Evolutionary conservation across 306 rosid species (phyloP), one percentile per base, ranked within the genome.

Genomic region (Vicia faba): DNA sequence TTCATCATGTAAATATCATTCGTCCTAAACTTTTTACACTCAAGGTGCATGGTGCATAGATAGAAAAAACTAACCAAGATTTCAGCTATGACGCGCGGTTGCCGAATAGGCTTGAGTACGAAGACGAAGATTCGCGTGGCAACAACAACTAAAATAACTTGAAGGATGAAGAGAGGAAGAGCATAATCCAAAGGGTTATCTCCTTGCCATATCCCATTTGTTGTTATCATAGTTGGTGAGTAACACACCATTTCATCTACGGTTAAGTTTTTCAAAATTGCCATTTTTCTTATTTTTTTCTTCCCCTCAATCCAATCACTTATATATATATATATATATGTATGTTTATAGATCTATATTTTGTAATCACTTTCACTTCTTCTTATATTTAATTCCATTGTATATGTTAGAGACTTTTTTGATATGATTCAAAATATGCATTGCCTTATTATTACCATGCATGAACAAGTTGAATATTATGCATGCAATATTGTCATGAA

Each of bases 81-180:
- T 84, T 92, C 98, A 9, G 98, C 77, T 67, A 92, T 83, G 8
- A 92, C 98, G 8, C 98, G 96, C 50, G 98, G 96, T 70, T 89
- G 96, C 40, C 89, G 96, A 61, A 92, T 64, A 70, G 98, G 98
- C 70, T 75, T 87, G 82, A 92, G 86, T 72, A 92, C 4, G 80
- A 79, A 69, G 65, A 86, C 88, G 16, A 87, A 79, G 4, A 74
- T 0, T 48, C 87, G 89, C 28, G 96, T 89, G 74, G 73, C 50
- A 28, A 80, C 44, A 4, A 92, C 88, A 11, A 92, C 79, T 53
- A 92, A 23, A 15, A 87, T 80, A 5, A 92, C 23, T 71, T 92
- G 98, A 28, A 92, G 61, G 19, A 87, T 79, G 82, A 92, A 87
- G 73, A 87, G 96, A 66, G 96, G 96, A 26, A 92, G 88, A 62